Percentiles rank a stretch among this genome's conserved stretches.
Evolutionary conservation across 139 green algal genomes (phyloP).

Genomic region (Chlorella sp.): DNA sequence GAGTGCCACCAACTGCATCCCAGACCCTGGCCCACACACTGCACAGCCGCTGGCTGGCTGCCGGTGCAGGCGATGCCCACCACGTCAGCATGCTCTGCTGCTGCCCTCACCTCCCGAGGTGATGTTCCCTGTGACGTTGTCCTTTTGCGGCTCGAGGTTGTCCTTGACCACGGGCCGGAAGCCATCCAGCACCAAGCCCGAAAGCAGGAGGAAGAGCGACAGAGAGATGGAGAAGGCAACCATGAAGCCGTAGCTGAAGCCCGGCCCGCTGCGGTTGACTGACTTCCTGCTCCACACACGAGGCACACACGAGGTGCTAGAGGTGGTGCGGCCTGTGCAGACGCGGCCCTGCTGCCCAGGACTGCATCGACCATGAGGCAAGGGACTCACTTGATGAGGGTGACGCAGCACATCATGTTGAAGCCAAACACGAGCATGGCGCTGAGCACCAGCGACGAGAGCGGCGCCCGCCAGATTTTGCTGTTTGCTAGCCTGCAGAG

Average conservation of each 20-base stretch:
- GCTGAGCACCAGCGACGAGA: constrained; percentile 2
- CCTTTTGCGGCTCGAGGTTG: background rate
- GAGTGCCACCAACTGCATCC: too few relatives aligned
- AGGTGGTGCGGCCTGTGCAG: too few relatives aligned
- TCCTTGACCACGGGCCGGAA: constrained; percentile 14
- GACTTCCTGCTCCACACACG: constrained; percentile 39
- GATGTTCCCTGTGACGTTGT: background rate
- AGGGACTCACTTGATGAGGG: constrained; percentile 20
- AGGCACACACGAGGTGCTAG: too few relatives aligned
- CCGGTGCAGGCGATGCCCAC: too few relatives aligned
- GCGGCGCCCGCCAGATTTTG: constrained; percentile 16
- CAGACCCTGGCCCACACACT: too few relatives aligned
- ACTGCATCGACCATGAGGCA: too few relatives aligned
- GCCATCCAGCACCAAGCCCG: constrained; percentile 18
- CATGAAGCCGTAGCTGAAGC: constrained; percentile 46
- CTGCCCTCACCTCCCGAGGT: background rate
- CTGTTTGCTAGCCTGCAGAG: background rate
- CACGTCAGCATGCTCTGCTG: too few relatives aligned
- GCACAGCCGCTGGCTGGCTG: too few relatives aligned
- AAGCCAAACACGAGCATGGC: constrained; percentile 9
- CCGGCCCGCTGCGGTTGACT: constrained; percentile 39
- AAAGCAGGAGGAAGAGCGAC: constrained; percentile 27
- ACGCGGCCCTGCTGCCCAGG: too few relatives aligned
- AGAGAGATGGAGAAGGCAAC: constrained; percentile 43
- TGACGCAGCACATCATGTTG: constrained; percentile 17